Evolutionary conservation across 345 rosid species (phyloP).

Genomic region (Psidium friedrichsthalianum): DNA sequence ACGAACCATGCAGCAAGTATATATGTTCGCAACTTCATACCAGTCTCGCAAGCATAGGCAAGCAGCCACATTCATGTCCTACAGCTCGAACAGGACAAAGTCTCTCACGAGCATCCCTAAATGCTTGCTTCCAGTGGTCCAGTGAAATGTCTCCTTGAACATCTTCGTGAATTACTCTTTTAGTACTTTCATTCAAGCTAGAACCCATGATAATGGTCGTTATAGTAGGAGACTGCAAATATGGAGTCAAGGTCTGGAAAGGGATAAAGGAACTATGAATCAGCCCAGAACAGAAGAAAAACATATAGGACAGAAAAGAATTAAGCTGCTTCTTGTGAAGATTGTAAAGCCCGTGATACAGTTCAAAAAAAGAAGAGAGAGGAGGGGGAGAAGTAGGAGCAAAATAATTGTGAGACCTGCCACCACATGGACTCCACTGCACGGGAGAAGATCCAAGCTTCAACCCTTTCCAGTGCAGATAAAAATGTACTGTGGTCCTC

Average conservation of each 20-base stretch:
- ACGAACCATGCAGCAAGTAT: background rate
- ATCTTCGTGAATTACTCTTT: conserved; percentile 24
- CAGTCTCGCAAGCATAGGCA: conserved; percentile 58
- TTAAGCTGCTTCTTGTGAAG: background rate
- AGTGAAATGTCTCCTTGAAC: conserved; percentile 55
- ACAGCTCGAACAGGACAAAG: conserved; percentile 91
- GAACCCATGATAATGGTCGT: conserved; percentile 21
- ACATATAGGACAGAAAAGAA: background rate
- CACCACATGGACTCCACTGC: conserved; percentile 90
- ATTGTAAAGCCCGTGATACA: background rate
- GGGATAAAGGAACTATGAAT: conserved; percentile 2
- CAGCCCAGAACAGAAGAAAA: background rate
- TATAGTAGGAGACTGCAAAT: conserved; percentile 59
- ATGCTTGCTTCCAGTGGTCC: conserved; percentile 84
- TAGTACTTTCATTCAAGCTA: conserved; percentile 33
- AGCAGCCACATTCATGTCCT: conserved; percentile 91
- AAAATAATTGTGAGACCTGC: conserved; percentile 49
- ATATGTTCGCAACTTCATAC: conserved; percentile 18
- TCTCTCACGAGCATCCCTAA: conserved; percentile 84
- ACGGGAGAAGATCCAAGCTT: conserved; percentile 90
- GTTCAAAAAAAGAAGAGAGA: background rate
- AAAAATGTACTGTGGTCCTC: conserved; percentile 46
- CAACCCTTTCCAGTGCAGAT: conserved; percentile 70
- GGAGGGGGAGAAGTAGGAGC: background rate
- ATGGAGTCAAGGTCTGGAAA: conserved; percentile 84